Evolutionary conservation across 495 filamentous ascomycete species (phyloP).

Genomic region (Podospora conica): DNA sequence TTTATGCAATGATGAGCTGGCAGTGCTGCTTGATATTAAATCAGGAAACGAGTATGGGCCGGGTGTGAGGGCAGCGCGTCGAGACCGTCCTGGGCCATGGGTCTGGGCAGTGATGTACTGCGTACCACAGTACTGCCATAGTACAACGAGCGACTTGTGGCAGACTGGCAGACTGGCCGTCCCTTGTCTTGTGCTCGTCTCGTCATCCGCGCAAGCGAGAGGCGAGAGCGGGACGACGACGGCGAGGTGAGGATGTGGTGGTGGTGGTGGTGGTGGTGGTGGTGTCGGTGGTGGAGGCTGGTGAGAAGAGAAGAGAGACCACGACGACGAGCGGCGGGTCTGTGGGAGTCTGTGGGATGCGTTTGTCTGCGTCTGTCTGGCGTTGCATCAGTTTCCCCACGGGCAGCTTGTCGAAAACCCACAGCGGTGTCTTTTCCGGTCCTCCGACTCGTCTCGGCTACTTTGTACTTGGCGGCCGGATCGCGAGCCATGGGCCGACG

Average conservation of each 20-base stretch:
- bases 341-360: not conserved
- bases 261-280: not conserved
- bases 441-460: not conserved
- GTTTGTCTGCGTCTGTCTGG: not conserved
- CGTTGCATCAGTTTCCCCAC: not conserved
- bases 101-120: too few species aligned
- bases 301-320: not conserved
- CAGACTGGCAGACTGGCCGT: conserved; percentile 2
- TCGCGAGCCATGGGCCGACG: not conserved
- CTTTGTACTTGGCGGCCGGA: not conserved
- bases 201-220: conserved; percentile 17
- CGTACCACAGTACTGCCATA: too few species aligned
- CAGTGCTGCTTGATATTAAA: conserved; percentile 67
- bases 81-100: conserved; percentile 8
- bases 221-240: conserved; percentile 15
- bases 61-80: conserved; percentile 13
- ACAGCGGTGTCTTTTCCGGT: not conserved
- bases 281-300: not conserved
- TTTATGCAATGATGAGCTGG: conserved; percentile 88
- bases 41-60: conserved; percentile 34
- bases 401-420: not conserved
- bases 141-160: conserved; percentile 6
- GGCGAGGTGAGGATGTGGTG: not conserved
- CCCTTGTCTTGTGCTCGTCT: not conserved
- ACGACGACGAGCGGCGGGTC: not conserved